These are phyloP conservation scores for Tolypocladium sp. DNA, from an alignment of 2,329 filamentous ascomycete genomes.

Conservation along the genomic window DNA sequence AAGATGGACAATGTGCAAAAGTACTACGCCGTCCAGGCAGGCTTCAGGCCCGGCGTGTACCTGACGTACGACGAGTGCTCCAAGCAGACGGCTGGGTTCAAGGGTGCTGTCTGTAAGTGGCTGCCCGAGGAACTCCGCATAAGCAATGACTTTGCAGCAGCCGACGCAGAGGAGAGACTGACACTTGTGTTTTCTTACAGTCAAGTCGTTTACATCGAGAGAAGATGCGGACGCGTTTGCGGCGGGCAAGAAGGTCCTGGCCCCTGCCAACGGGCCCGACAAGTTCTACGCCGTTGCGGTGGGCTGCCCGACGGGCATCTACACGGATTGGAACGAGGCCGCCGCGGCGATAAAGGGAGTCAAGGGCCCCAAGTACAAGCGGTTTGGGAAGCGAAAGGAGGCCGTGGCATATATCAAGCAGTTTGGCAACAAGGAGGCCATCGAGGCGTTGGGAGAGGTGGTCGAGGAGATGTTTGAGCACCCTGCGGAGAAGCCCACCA, in stretches of 20 bases:
- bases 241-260: slow-evolving; percentile 41
- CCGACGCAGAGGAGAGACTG: not conserved
- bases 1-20: slow-evolving; percentile 42
- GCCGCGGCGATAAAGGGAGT: slow-evolving; percentile 65
- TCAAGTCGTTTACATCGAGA: slow-evolving; percentile 67
- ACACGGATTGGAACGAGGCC: slow-evolving; percentile 58
- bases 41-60: slow-evolving; percentile 52
- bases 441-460: slow-evolving; percentile 27
- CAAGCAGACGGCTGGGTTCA: slow-evolving; percentile 49
- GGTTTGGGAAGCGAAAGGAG: slow-evolving; percentile 58
- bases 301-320: slow-evolving; percentile 50
- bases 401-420: slow-evolving; percentile 66
- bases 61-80: slow-evolving; percentile 52
- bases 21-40: slow-evolving; percentile 54
- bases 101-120: slow-evolving; percentile 59
- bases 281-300: slow-evolving; percentile 54
- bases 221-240: slow-evolving; percentile 75
- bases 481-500: slow-evolving; percentile 10
- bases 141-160: not conserved
- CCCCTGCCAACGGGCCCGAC: slow-evolving; percentile 29
- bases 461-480: slow-evolving; percentile 6
- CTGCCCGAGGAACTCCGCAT: not conserved
- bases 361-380: slow-evolving; percentile 61
- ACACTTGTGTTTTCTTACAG: slow-evolving; percentile 29
- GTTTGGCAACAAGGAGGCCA: slow-evolving; percentile 33